phyloP scores from a whole-genome alignment of 192 early-diverging fungal genomes.

The Gigaspora rosea region DNA sequence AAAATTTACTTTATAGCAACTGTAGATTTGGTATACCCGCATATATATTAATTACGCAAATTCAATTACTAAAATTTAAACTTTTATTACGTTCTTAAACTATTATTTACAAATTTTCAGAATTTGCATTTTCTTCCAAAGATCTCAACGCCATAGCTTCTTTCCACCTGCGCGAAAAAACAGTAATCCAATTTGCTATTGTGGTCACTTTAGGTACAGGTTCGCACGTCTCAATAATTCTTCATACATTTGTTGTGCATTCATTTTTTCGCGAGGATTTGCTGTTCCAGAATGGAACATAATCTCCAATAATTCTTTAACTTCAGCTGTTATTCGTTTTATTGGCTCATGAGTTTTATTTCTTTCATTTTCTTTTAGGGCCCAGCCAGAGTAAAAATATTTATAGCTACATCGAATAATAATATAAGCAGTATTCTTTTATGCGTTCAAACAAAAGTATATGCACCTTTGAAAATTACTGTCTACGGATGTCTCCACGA shows the following conservation, averaged over 20 bases:
- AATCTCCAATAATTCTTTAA: background rate
- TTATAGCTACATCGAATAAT: too few relatives aligned
- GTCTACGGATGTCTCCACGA: background rate
- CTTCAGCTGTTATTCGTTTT: background rate
- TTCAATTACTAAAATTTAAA: too few relatives aligned
- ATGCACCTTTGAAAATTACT: background rate
- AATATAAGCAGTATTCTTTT: too few relatives aligned
- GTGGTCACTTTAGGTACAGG: background rate
- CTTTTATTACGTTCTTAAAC: background rate
- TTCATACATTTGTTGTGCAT: slow-evolving; percentile 1
- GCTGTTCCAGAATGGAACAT: background rate
- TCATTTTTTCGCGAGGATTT: background rate
- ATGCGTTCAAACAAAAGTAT: too few relatives aligned
- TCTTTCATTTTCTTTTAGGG: too few relatives aligned
- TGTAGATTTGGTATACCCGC: too few relatives aligned
- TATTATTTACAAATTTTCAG: background rate
- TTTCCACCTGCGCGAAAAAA: background rate
- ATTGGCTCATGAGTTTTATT: too few relatives aligned
- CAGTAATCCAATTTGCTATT: background rate
- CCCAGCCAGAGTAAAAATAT: too few relatives aligned
- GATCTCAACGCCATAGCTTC: too few relatives aligned
- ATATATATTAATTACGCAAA: background rate
- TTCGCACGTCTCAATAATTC: background rate
- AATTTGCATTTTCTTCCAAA: slow-evolving; percentile 2
- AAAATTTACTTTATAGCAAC: too few relatives aligned